Base-by-base conservation (phyloP, 75 land plant genomes). In the Sequoia sempervirens region DNA sequence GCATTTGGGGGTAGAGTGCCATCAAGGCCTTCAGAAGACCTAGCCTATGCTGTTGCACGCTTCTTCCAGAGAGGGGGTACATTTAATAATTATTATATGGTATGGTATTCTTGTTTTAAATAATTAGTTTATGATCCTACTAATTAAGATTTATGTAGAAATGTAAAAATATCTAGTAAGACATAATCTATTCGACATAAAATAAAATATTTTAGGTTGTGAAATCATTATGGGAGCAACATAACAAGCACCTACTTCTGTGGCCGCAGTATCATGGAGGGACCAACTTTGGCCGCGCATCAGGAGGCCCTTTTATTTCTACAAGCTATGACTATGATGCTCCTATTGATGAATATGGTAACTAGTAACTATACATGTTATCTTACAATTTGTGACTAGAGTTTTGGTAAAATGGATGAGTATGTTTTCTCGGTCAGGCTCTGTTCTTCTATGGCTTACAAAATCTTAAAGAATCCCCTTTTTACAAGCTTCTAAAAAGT, bases 311-410 rank as follows among this genome's bases (percentile, higher is more conserved):
- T 74, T 93, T 91, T 80, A 89, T 93, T 81, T 89, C 95, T 28
- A 93, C 95, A 18, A 92, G 93, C 86, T 93, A 93, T 87, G 95
- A 93, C 28, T 93, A 93, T 89, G 95, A 93, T 89, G 92, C 95
- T 41, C 95, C 95, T 47, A 79, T 95, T 82, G 97, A 95, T 93
- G 97, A 95, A 92, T 95, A 89, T 86, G 97, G 97, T 95, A 32
- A 84, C 18, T 12, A 43, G 97, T 95, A 32, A 84, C 18, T 12
- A 43, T 78, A 23, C 66, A 23, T 61, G 26, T 23, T 61, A 5
- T 61, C 66, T 61, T 61, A 3, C n/a, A 23, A 61, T 61, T 61
- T 23, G 28, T 61, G 66, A 26, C n/a, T 23, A 61, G n/a, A 23
- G 28, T 61, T 58, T 23, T 61, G 66, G 9, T 61, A 61, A 58